Conservation (phyloP, 2,329 filamentous ascomycete species). For the Chrysoporthe austroafricana region DNA sequence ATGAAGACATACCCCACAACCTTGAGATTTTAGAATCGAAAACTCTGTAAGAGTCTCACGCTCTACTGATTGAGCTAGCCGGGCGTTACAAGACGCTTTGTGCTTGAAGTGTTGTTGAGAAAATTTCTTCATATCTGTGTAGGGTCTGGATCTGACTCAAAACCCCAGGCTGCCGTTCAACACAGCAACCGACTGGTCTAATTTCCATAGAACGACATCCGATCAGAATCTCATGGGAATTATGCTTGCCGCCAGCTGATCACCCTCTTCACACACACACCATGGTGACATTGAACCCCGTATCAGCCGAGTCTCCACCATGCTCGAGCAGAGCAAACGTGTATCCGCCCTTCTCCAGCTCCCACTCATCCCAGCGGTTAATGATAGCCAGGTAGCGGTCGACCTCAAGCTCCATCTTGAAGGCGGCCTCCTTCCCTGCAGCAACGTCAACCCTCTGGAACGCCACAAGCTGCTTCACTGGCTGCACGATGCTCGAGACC, state of each 20-base stretch:
- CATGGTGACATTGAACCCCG: conserved; percentile 44
- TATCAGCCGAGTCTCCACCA: conserved; percentile 42
- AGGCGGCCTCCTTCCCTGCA: conserved; percentile 36
- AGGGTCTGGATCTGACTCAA: not conserved
- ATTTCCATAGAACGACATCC: not conserved
- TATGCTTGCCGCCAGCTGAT: not conserved
- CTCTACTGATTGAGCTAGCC: conserved; percentile 74
- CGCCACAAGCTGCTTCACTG: conserved; percentile 48
- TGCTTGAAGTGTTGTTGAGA: not conserved
- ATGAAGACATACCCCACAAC: conserved; percentile 3
- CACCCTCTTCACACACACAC: conserved; percentile 35
- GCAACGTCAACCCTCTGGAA: conserved; percentile 45
- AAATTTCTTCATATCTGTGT: not conserved
- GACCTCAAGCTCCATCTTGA: conserved; percentile 44
- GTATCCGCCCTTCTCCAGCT: conserved; percentile 48
- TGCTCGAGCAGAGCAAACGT: conserved; percentile 47
- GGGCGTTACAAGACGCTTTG: conserved; percentile 39
- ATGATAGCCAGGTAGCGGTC: conserved; percentile 47
- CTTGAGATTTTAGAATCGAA: conserved; percentile 22
- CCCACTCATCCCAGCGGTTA: conserved; percentile 47
- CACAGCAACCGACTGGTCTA: not conserved
- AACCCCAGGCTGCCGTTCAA: not conserved
- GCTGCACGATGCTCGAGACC: conserved; percentile 45
- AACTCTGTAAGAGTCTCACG: conserved; percentile 65
- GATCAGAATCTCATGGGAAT: not conserved